Percentiles rank a stretch among this genome's conserved stretches.
These are phyloP conservation scores for Monosporascus sp. DNA, from an alignment of 2,329 filamentous ascomycete species.

Conservation along the genomic window DNA sequence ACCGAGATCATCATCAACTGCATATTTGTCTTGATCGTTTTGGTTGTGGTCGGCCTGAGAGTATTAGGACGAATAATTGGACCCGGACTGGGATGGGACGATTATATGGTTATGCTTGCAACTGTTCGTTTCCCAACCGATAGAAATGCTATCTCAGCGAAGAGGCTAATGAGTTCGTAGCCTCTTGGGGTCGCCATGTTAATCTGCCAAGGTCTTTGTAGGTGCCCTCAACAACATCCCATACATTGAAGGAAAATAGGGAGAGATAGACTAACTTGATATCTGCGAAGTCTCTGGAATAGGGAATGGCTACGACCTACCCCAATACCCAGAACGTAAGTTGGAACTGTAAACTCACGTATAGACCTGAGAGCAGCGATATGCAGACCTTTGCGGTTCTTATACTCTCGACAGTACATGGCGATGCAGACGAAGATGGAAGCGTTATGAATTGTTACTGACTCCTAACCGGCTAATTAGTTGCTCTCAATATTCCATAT, in stretches of 20 bases:
- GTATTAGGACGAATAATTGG: conserved; percentile 23
- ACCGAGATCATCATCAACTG: conserved; percentile 26
- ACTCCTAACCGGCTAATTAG: not conserved
- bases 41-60: conserved; percentile 21
- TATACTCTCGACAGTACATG: too few species aligned
- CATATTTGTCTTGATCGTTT: conserved; percentile 24
- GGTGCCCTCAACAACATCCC: not conserved
- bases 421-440: too few species aligned
- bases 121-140: conserved; percentile 6
- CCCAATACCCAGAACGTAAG: conserved; percentile 10
- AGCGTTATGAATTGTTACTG: not conserved
- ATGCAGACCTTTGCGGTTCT: too few species aligned
- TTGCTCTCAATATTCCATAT: conserved; percentile 10
- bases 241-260: not conserved
- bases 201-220: conserved; percentile 11
- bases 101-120: conserved; percentile 23
- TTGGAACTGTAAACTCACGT: not conserved
- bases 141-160: not conserved
- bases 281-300: conserved; percentile 6
- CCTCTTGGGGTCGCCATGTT: conserved; percentile 13
- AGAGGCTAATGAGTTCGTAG: conserved; percentile 3
- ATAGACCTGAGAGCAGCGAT: too few species aligned
- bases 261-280: not conserved
- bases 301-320: conserved; percentile 12
- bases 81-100: conserved; percentile 28